These are phyloP conservation scores for Alloteropsis semialata DNA, from an alignment of 176 grass and related monocot genomes.

Conservation along the genomic window DNA sequence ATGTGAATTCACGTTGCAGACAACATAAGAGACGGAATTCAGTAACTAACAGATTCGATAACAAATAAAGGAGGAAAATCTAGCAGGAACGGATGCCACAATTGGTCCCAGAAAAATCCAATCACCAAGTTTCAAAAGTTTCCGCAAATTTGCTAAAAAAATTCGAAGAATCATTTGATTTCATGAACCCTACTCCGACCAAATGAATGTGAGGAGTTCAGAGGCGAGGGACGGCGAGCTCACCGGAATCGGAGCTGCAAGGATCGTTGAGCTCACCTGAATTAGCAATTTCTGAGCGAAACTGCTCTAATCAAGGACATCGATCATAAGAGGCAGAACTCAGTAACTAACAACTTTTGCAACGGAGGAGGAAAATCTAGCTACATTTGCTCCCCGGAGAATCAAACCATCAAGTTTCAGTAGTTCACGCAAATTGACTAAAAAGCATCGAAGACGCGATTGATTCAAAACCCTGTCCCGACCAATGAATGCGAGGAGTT, in stretches of 20 bases:
- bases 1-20: background rate
- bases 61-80: background rate
- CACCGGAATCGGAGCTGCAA: background rate
- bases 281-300: too few relatives aligned
- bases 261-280: too few relatives aligned
- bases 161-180: background rate
- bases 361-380: background rate
- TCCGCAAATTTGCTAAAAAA: background rate
- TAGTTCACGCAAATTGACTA: background rate
- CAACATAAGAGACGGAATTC: background rate
- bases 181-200: background rate
- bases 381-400: background rate
- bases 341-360: too few relatives aligned
- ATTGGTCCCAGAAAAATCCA: background rate
- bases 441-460: background rate
- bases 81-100: background rate
- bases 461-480: background rate
- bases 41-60: background rate
- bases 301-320: too few relatives aligned
- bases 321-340: too few relatives aligned
- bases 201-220: background rate
- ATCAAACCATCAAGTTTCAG: background rate
- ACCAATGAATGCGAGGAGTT: background rate
- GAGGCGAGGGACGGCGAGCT: background rate
- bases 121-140: background rate